These are phyloP conservation scores for Phytophthora tentaculata DNA, from an alignment of 352 stramenopile species.

Conservation along the genomic window DNA sequence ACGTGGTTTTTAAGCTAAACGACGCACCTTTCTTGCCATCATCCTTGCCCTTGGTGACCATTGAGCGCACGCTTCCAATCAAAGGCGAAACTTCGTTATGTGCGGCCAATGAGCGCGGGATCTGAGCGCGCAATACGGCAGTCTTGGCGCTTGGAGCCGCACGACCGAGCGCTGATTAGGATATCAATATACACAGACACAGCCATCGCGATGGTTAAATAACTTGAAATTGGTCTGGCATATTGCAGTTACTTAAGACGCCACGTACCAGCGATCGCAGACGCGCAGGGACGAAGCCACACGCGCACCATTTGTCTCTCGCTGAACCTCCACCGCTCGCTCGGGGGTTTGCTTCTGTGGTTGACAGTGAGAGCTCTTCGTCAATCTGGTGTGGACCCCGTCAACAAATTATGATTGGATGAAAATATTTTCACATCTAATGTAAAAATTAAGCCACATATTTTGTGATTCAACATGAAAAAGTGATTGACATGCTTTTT, in stretches of 20 bases:
- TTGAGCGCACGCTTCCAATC: constrained; percentile 29
- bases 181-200: constrained; percentile 1
- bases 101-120: constrained; percentile 24
- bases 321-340: constrained; percentile 32
- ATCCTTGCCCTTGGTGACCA: constrained; percentile 52
- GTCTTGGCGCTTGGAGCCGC: constrained; percentile 13
- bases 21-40: constrained; percentile 56
- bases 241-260: not conserved
- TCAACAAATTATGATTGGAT: constrained; percentile 9
- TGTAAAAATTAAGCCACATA: not conserved
- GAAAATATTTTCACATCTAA: constrained; percentile 2
- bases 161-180: constrained; percentile 23
- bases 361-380: constrained; percentile 23
- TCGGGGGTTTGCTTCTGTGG: constrained; percentile 34
- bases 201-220: not conserved
- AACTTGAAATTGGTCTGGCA: not conserved
- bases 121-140: constrained; percentile 27
- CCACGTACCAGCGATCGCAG: constrained; percentile 54
- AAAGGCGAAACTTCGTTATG: constrained; percentile 8
- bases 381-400: constrained; percentile 15
- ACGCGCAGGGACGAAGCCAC: constrained; percentile 61
- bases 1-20: not conserved
- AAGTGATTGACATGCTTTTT: constrained; percentile 15
- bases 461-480: not conserved
- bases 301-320: constrained; percentile 68